Evolutionary conservation across 2,329 filamentous ascomycete species (phyloP).

Genomic region (Boeremia exigua): DNA sequence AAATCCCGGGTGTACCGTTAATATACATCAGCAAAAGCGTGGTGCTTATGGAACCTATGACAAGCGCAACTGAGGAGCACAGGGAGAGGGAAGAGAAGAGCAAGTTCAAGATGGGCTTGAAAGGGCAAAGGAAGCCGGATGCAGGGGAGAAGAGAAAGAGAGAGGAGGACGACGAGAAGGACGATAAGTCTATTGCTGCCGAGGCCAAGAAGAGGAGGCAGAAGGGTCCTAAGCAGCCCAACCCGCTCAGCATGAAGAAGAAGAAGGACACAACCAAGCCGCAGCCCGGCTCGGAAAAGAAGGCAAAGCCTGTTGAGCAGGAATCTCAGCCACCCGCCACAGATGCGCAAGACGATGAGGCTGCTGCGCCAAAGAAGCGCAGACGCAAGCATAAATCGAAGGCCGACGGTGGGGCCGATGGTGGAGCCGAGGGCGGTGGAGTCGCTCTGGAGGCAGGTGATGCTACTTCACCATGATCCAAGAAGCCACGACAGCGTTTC

Average conservation of each 20-base stretch:
- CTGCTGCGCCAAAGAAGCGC: conserved; percentile 44
- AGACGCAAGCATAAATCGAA: conserved; percentile 50
- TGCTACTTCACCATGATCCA: conserved; percentile 28
- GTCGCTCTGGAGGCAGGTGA: conserved; percentile 21
- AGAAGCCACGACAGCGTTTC: not conserved
- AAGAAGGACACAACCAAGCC: conserved; percentile 53
- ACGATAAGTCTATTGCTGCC: conserved; percentile 28
- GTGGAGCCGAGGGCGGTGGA: conserved; percentile 13
- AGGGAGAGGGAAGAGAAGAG: conserved; percentile 72
- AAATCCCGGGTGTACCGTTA: conserved; percentile 74
- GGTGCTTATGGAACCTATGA: conserved; percentile 81
- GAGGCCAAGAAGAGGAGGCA: conserved; percentile 57
- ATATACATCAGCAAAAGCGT: conserved; percentile 81
- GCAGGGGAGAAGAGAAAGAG: conserved; percentile 45
- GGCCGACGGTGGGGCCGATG: conserved; percentile 16
- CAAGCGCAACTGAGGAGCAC: conserved; percentile 66
- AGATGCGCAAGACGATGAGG: conserved; percentile 29
- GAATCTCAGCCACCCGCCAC: conserved; percentile 11
- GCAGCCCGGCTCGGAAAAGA: conserved; percentile 21
- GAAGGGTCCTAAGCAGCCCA: conserved; percentile 71
- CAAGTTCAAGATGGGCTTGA: conserved; percentile 76
- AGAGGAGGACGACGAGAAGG: conserved; percentile 58
- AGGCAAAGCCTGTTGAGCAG: conserved; percentile 17
- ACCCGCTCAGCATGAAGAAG: conserved; percentile 75
- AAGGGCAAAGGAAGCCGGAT: conserved; percentile 49